Percentiles rank a stretch among this genome's conserved stretches.
Evolutionary conservation across 345 rosid species (phyloP).

Genomic region (Hibiscus syriacus): DNA sequence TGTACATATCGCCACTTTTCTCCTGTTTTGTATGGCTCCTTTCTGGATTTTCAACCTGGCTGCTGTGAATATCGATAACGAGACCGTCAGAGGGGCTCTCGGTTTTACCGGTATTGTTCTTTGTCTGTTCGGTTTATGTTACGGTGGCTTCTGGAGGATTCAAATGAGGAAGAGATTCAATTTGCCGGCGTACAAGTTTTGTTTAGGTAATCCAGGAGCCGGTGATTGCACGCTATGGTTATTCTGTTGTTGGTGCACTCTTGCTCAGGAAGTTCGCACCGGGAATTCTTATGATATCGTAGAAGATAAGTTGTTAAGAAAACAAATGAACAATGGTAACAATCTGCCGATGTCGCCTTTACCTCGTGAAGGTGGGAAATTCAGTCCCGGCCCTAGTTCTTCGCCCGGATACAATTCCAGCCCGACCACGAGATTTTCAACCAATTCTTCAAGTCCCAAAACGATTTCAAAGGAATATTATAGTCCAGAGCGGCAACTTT

Average conservation of each 20-base stretch:
- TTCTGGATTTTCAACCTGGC: conserved; percentile 31
- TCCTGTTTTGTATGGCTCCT: conserved; percentile 85
- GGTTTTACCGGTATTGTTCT: conserved; percentile 66
- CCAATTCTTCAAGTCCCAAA: conserved; percentile 42
- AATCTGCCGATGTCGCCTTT: conserved; percentile 32
- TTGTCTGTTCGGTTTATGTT: conserved; percentile 72
- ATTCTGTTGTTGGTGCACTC: conserved; percentile 86
- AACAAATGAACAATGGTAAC: conserved; percentile 15
- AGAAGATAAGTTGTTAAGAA: conserved; percentile 47
- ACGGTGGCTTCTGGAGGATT: conserved; percentile 97
- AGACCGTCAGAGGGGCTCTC: conserved; percentile 51
- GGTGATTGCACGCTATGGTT: conserved; percentile 79
- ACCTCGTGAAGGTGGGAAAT: conserved; percentile 40
- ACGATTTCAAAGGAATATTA: conserved; percentile 32
- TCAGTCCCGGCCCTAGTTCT: conserved; percentile 30
- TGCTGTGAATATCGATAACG: conserved; percentile 65
- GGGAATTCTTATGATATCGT: conserved; percentile 61
- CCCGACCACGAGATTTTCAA: conserved; percentile 22
- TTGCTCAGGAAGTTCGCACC: conserved; percentile 89
- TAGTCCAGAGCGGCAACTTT: conserved; percentile 41
- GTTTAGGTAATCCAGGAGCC: conserved; percentile 44
- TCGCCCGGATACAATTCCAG: conserved; percentile 21
- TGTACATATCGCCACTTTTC: conserved; percentile 81
- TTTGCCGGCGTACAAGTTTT: conserved; percentile 66
- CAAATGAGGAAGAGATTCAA: conserved; percentile 83